phyloP scores from a whole-genome alignment of 2,329 filamentous ascomycete genomes.

The Fusarium sp. region DNA sequence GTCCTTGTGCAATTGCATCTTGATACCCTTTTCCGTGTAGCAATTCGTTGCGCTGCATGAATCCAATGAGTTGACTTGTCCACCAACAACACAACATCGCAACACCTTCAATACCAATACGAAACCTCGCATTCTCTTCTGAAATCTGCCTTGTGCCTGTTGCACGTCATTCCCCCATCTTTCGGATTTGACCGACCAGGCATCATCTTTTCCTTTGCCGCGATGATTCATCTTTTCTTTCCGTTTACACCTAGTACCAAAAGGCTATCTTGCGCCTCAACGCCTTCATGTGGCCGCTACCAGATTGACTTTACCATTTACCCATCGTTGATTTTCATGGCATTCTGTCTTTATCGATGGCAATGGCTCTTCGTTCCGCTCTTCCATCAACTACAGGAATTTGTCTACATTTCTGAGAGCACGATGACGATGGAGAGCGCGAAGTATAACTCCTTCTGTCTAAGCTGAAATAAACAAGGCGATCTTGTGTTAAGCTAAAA shows the following conservation, averaged over 20 bases:
- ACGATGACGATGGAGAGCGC: not conserved
- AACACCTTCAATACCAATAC: conserved; percentile 1
- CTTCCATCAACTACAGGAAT: not conserved
- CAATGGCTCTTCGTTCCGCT: conserved; percentile 1
- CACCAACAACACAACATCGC: conserved; percentile 10
- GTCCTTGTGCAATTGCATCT: conserved; percentile 18
- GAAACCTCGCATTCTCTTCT: not conserved
- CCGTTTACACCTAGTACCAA: conserved; percentile 6
- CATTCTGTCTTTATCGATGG: conserved; percentile 29
- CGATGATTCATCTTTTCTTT: conserved; percentile 9
- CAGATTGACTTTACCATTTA: conserved; percentile 4
- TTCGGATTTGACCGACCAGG: conserved; percentile 34
- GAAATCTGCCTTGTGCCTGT: conserved; percentile 7
- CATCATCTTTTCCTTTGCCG: conserved; percentile 6
- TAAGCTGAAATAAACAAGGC: conserved; percentile 1
- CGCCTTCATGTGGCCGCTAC: conserved; percentile 8
- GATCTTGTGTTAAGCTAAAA: not conserved
- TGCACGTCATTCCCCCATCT: not conserved
- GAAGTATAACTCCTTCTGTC: conserved; percentile 2
- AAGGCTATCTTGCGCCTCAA: conserved; percentile 27
- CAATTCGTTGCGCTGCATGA: conserved; percentile 15
- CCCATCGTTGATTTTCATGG: not conserved
- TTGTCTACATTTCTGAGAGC: not conserved
- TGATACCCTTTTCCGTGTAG: conserved; percentile 16
- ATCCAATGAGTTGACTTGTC: not conserved